Conservation (phyloP, 2,329 filamentous ascomycete genomes). For the Juglanconis oblonga region DNA sequence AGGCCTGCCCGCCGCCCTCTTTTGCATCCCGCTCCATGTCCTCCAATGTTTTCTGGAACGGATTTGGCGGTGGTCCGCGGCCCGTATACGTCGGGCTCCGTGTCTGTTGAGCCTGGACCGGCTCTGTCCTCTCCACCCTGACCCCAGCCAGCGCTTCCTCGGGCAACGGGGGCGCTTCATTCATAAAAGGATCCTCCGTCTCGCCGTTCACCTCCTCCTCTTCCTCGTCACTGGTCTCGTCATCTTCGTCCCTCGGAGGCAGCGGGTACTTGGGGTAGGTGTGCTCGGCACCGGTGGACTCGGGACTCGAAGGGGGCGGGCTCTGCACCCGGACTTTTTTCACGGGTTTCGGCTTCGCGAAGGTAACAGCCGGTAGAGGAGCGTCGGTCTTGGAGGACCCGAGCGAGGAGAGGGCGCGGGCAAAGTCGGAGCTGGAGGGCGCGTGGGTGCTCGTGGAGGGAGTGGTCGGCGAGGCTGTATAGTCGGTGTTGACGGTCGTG, state of each 20-base stretch:
- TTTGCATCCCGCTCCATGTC: constrained; percentile 42
- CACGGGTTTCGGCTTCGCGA: constrained; percentile 49
- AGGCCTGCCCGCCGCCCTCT: constrained; percentile 29
- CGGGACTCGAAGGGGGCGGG: constrained; percentile 59
- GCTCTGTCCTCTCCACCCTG: neutral
- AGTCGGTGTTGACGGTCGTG: neutral
- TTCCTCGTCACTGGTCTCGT: constrained; percentile 23
- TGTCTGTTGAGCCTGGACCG: constrained; percentile 9
- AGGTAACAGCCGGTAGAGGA: constrained; percentile 32
- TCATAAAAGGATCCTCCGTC: constrained; percentile 31
- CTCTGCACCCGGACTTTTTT: constrained; percentile 68
- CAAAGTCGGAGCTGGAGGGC: constrained; percentile 18
- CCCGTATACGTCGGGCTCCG: constrained; percentile 21
- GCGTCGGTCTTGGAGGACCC: constrained; percentile 26
- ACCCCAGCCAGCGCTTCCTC: constrained; percentile 20
- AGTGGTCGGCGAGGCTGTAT: constrained; percentile 19
- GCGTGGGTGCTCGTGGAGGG: constrained; percentile 19
- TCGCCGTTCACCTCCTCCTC: constrained; percentile 25
- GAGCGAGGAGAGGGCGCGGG: constrained; percentile 14
- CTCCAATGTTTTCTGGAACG: constrained; percentile 55
- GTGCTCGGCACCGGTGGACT: constrained; percentile 39
- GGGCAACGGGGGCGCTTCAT: constrained; percentile 22
- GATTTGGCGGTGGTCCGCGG: constrained; percentile 41
- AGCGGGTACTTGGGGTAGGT: constrained; percentile 28
- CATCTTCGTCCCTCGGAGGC: constrained; percentile 28